Conservation (phyloP, 2,329 filamentous ascomycete species). For the Botrytis elliptica region DNA sequence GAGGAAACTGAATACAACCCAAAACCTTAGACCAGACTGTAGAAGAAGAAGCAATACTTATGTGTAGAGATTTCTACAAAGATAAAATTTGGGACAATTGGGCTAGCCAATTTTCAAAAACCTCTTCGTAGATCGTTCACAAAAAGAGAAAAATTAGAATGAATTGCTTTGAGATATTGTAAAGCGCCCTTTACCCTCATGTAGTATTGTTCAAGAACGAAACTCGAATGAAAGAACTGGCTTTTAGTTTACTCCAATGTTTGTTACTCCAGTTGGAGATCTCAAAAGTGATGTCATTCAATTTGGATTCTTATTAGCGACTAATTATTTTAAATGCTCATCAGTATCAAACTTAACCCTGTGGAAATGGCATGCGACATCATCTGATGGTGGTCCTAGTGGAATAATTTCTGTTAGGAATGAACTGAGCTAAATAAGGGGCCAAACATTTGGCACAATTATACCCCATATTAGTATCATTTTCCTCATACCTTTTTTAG, state of each 20-base stretch:
- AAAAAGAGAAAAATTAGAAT: background rate
- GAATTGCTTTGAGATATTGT: background rate
- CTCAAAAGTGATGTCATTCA: background rate
- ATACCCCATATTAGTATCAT: background rate
- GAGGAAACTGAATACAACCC: background rate
- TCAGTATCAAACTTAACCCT: background rate
- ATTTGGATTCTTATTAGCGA: background rate
- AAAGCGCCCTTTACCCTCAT: background rate
- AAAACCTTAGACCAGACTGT: background rate
- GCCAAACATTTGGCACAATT: background rate
- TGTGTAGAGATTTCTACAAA: background rate
- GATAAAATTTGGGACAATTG: too few species aligned
- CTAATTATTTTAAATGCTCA: background rate
- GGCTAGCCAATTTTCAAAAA: background rate
- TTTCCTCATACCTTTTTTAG: background rate
- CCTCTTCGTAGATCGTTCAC: accelerated
- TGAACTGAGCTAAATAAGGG: background rate
- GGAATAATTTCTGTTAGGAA: background rate
- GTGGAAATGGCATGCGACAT: background rate
- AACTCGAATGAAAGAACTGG: background rate
- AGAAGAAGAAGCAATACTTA: background rate
- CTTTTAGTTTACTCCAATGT: background rate
- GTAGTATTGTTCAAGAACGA: background rate
- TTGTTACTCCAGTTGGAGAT: background rate
- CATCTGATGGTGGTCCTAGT: background rate